Evolutionary conservation across 164 flowering plant genomes (phyloP).

Genomic region (Berberis vulgaris): DNA sequence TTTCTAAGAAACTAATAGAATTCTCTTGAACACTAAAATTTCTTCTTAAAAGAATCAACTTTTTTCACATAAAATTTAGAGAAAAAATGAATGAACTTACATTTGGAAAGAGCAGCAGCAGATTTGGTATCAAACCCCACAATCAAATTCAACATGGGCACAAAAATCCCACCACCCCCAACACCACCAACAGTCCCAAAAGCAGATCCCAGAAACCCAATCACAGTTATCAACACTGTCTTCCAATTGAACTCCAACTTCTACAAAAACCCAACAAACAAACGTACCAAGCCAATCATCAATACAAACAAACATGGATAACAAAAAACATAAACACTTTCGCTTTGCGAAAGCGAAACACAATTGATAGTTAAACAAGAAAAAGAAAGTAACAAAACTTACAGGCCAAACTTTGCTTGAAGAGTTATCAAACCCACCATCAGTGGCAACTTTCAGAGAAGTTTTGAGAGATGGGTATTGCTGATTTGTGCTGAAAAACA

Average conservation of each 20-base stretch:
- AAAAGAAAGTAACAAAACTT: constrained; percentile 16
- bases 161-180: constrained; percentile 97
- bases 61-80: no score
- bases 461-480: neutral
- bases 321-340: no score
- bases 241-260: constrained; percentile 73
- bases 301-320: no score
- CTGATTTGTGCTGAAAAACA: constrained; percentile 14
- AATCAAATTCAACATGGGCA: constrained; percentile 86
- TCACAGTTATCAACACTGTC: constrained; percentile 55
- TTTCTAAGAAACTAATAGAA: no score
- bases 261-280: constrained; percentile 24
- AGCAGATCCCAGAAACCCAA: constrained; percentile 86
- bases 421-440: constrained; percentile 5
- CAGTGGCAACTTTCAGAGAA: neutral
- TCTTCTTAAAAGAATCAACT: no score
- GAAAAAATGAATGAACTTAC: constrained; percentile 20
- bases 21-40: no score
- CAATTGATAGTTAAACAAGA: neutral
- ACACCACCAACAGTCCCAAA: constrained; percentile 95
- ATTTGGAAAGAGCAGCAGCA: constrained; percentile 96
- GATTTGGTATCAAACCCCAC: constrained; percentile 94
- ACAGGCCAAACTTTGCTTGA: constrained; percentile 60
- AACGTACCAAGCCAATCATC: neutral
- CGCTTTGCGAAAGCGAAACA: no score